Conservation (phyloP, 768 basidiomycete species). For the Tubosaeta brunneosetosa region DNA sequence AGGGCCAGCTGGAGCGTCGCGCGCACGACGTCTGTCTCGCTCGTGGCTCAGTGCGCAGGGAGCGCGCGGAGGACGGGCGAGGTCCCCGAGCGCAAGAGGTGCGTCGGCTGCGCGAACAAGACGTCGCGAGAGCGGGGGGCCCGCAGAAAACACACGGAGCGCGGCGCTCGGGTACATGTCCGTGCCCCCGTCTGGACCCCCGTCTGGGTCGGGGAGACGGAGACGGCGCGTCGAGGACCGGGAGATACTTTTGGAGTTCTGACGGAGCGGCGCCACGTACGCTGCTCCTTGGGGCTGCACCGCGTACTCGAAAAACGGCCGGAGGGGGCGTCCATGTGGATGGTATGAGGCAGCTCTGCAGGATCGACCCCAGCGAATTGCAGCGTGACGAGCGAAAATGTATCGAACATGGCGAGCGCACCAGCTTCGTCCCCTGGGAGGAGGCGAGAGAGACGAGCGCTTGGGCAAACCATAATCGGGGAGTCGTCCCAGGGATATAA, state of each 20-base stretch:
- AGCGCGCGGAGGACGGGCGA: slow-evolving; percentile 64
- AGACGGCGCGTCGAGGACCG: slow-evolving; percentile 52
- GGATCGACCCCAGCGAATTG: slow-evolving; percentile 14
- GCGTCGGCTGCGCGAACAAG: slow-evolving; percentile 64
- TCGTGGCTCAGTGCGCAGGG: slow-evolving; percentile 69
- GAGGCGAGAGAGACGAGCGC: slow-evolving; percentile 50
- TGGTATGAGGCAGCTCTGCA: slow-evolving; percentile 17
- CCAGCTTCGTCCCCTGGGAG: slow-evolving; percentile 73
- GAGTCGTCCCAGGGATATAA: slow-evolving; percentile 48
- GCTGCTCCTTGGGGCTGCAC: slow-evolving; percentile 39
- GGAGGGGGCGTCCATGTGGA: slow-evolving; percentile 26
- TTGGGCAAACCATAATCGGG: slow-evolving; percentile 64
- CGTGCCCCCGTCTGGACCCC: background rate
- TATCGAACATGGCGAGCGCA: slow-evolving; percentile 39
- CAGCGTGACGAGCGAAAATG: slow-evolving; percentile 15
- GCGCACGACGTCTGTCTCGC: slow-evolving; percentile 73
- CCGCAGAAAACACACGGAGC: slow-evolving; percentile 15
- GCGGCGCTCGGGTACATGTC: background rate
- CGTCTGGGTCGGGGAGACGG: background rate
- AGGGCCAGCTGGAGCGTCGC: slow-evolving; percentile 61
- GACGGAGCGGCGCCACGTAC: slow-evolving; percentile 47
- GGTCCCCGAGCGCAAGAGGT: slow-evolving; percentile 75
- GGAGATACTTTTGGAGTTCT: slow-evolving; percentile 53
- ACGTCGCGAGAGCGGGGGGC: slow-evolving; percentile 59
- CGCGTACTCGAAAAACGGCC: slow-evolving; percentile 55